These are phyloP conservation scores for Schwanniomyces pseudopolymorphus DNA, from an alignment of 805 yeast species.

Conservation along the genomic window DNA sequence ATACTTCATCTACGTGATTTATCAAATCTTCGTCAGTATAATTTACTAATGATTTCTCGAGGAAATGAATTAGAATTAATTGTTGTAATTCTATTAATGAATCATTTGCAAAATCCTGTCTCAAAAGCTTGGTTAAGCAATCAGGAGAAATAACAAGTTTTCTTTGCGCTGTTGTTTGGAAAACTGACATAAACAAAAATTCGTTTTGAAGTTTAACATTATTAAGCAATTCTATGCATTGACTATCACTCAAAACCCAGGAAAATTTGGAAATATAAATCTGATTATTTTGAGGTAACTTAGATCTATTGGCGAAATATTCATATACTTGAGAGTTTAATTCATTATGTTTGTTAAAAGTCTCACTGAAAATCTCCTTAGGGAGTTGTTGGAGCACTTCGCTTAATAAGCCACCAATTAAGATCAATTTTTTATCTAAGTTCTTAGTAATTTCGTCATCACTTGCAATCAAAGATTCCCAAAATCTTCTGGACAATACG, in stretches of 20 bases:
- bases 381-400: conserved; percentile 36
- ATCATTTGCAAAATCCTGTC: background rate
- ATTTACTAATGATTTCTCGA: conserved; percentile 9
- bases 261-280: conserved; percentile 14
- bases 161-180: background rate
- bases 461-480: conserved; percentile 20
- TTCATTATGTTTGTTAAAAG: conserved; percentile 5
- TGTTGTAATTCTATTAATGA: background rate
- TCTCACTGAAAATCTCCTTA: background rate
- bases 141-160: background rate
- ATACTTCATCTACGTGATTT: conserved; percentile 6
- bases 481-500: conserved; percentile 23
- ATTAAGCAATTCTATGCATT: conserved; percentile 13
- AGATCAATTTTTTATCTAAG: conserved; percentile 5
- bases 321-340: conserved; percentile 12
- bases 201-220: background rate
- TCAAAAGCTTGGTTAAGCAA: background rate
- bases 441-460: background rate
- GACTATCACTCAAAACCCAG: conserved; percentile 26
- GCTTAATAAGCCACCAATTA: conserved; percentile 29
- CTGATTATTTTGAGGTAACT: conserved; percentile 13
- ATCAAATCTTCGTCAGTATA: conserved; percentile 7
- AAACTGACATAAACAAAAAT: background rate
- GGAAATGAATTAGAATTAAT: conserved; percentile 6
- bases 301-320: background rate